A percentile compares a stretch with the other conserved stretches of the same genome.
phyloP scores from a whole-genome alignment of 139 green algal genomes.

The Volvox africanus region DNA sequence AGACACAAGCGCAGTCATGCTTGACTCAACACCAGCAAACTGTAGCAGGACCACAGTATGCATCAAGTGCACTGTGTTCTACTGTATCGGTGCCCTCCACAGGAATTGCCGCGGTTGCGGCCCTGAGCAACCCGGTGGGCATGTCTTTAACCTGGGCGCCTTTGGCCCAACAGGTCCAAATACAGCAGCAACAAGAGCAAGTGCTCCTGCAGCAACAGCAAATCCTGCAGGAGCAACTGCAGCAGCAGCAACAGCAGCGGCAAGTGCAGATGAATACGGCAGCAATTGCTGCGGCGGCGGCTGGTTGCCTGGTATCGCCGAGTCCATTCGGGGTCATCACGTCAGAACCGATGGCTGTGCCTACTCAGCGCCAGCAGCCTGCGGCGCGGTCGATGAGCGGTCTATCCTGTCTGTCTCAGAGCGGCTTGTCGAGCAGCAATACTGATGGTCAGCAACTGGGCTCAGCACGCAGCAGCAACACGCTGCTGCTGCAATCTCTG shows the following conservation, averaged over 20 bases:
- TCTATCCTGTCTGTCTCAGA: slow-evolving; percentile 32
- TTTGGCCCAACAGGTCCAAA: neutral
- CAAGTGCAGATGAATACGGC: slow-evolving; percentile 11
- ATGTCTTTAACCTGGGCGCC: neutral
- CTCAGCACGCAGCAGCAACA: slow-evolving; percentile 29
- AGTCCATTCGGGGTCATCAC: neutral
- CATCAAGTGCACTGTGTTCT: neutral
- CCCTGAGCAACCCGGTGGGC: neutral
- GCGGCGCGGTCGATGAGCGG: slow-evolving; percentile 4
- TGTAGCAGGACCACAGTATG: neutral
- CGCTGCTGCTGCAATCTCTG: neutral
- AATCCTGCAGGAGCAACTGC: neutral
- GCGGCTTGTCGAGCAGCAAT: slow-evolving; percentile 17
- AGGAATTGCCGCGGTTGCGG: neutral
- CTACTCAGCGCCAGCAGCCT: slow-evolving; percentile 5
- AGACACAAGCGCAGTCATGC: neutral
- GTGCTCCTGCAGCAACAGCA: neutral
- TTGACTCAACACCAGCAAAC: slow-evolving; percentile 1
- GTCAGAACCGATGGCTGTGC: slow-evolving; percentile 40
- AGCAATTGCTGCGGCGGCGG: neutral
- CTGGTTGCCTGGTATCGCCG: neutral
- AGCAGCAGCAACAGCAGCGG: neutral
- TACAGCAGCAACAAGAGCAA: neutral
- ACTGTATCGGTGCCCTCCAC: neutral
- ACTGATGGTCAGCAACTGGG: neutral